Evolutionary conservation across 2,329 filamentous ascomycete genomes (phyloP).

Genomic region (Aspergillus sp.): DNA sequence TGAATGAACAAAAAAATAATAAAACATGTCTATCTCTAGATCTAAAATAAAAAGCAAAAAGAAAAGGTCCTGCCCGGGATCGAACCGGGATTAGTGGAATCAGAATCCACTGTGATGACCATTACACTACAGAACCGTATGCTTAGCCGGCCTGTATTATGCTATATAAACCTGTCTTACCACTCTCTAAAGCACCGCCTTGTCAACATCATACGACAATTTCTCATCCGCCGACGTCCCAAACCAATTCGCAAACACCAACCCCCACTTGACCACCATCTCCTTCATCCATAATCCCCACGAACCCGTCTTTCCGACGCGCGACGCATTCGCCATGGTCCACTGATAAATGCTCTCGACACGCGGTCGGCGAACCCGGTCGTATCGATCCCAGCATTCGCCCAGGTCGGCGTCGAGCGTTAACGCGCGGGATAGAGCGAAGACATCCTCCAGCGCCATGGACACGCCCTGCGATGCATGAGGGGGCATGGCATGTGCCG

Average conservation of each 20-base stretch:
- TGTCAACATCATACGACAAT: constrained; percentile 28
- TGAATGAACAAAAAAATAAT: no score
- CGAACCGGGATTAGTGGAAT: no score
- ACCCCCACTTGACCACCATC: constrained; percentile 6
- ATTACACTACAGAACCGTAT: no score
- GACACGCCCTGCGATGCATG: constrained; percentile 48
- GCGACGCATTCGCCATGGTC: constrained; percentile 18
- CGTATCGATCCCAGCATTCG: constrained; percentile 18
- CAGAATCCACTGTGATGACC: no score
- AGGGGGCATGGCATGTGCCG: constrained; percentile 30
- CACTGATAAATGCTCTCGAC: constrained; percentile 19
- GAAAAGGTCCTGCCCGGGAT: no score
- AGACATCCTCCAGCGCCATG: constrained; percentile 50
- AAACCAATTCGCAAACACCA: constrained; percentile 10
- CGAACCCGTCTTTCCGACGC: constrained; percentile 15
- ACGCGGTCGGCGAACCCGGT: constrained; percentile 26
- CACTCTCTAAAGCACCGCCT: constrained; percentile 4
- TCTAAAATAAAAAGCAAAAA: no score
- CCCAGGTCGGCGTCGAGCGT: constrained; percentile 6
- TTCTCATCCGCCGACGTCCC: constrained; percentile 15
- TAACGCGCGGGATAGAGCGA: constrained; percentile 23
- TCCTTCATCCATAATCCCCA: constrained; percentile 26
- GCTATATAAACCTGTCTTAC: no score
- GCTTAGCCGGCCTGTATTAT: no score
- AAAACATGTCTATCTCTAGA: no score